These are phyloP conservation scores for Stylosanthes scabra DNA, from an alignment of 331 rosid genomes.

Conservation along the genomic window DNA sequence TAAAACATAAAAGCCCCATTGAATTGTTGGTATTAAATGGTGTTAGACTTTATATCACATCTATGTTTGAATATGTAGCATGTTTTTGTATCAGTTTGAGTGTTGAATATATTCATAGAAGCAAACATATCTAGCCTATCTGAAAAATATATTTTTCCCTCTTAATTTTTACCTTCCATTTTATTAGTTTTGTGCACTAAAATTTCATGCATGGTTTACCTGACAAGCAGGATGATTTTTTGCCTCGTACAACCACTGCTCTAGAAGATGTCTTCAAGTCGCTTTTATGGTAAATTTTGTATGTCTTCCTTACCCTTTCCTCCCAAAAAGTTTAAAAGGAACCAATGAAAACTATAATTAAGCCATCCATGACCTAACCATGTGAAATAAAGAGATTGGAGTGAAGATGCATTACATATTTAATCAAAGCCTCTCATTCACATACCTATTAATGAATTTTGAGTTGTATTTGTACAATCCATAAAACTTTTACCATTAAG, in stretches of 20 bases:
- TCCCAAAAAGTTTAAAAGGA: conserved; percentile 16
- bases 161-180: conserved; percentile 18
- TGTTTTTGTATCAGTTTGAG: not conserved
- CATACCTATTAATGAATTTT: not conserved
- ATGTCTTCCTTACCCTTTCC: conserved; percentile 32
- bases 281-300: conserved; percentile 75
- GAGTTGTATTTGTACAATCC: conserved; percentile 32
- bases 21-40: not conserved
- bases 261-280: conserved; percentile 72
- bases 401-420: conserved; percentile 24
- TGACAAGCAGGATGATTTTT: conserved; percentile 79
- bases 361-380: conserved; percentile 6
- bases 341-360: not conserved
- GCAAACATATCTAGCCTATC: conserved; percentile 7
- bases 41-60: conserved; percentile 6
- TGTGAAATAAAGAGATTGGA: conserved; percentile 25
- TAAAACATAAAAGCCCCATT: not conserved
- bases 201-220: conserved; percentile 17
- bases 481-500: conserved; percentile 13
- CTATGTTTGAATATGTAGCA: conserved; percentile 25
- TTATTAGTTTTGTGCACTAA: conserved; percentile 39
- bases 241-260: conserved; percentile 87
- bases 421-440: too few species aligned
- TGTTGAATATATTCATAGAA: conserved; percentile 25
- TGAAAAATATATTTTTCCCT: not conserved